Conservation (phyloP, 306 rosid genomes). For the Ormosia semicastrata region DNA sequence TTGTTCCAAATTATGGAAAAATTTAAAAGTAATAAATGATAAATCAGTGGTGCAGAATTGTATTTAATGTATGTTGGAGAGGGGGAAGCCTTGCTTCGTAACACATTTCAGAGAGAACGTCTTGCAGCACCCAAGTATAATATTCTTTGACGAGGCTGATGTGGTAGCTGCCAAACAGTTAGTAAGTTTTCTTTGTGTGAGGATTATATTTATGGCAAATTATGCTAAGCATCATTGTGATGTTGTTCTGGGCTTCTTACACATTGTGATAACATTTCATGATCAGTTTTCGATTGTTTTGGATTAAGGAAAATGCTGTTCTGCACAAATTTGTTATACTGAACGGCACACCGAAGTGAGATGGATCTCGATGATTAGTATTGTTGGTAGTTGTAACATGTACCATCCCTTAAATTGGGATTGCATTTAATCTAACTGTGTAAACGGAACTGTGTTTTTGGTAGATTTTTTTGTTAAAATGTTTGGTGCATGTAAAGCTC, state of each 20-base stretch:
- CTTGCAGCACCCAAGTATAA: conserved; percentile 91
- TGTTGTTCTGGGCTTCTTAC: not conserved
- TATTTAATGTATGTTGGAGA: conserved; percentile 94
- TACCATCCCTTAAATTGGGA: not conserved
- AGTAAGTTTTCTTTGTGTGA: conserved; percentile 31
- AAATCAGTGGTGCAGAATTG: conserved; percentile 85
- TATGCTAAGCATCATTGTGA: not conserved
- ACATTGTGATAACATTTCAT: not conserved
- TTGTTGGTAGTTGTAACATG: not conserved
- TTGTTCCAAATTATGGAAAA: conserved; percentile 10
- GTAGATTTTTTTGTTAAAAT: not conserved
- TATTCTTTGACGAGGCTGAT: conserved; percentile 94
- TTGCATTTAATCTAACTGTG: not conserved
- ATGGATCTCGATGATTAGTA: not conserved
- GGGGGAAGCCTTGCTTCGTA: conserved; percentile 87
- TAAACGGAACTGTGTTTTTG: not conserved
- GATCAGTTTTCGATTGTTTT: not conserved
- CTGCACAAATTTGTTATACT: not conserved
- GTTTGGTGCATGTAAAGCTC: not conserved
- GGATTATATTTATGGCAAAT: not conserved
- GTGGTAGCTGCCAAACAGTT: conserved; percentile 87
- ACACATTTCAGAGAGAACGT: conserved; percentile 82
- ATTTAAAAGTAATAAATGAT: conserved; percentile 35
- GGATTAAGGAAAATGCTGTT: not conserved
- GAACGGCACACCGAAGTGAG: not conserved